Evolutionary conservation across 345 rosid species (phyloP).

Genomic region (Citrus unshiu): DNA sequence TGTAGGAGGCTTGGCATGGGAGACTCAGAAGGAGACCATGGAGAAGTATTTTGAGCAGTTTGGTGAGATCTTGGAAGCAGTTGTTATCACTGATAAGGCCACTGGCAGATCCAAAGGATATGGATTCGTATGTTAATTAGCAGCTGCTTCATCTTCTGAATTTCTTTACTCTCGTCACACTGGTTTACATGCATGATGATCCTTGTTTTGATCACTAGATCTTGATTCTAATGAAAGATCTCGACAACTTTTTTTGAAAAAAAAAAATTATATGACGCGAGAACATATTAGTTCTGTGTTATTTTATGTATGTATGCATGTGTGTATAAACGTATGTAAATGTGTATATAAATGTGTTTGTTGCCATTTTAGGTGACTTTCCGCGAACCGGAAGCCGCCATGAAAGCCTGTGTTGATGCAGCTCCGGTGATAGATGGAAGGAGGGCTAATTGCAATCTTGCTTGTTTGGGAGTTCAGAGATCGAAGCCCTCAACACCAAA

Average conservation of each 20-base stretch:
- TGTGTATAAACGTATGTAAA: background rate
- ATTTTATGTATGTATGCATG: background rate
- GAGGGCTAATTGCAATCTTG: slow-evolving; percentile 96
- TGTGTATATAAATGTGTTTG: background rate
- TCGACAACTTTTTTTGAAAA: background rate
- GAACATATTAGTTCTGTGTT: background rate
- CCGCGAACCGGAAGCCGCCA: slow-evolving; percentile 90
- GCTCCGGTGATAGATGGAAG: slow-evolving; percentile 97
- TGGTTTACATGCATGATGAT: background rate
- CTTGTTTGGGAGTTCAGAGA: slow-evolving; percentile 92
- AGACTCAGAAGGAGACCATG: slow-evolving; percentile 90
- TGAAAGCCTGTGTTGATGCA: slow-evolving; percentile 89
- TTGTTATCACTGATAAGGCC: slow-evolving; percentile 93
- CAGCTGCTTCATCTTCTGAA: background rate
- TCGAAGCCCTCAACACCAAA: slow-evolving; percentile 94
- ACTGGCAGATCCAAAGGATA: slow-evolving; percentile 99
- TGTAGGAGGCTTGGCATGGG: slow-evolving; percentile 99
- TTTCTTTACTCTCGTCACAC: background rate
- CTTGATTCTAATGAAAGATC: slow-evolving; percentile 20
- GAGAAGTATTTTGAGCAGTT: slow-evolving; percentile 94
- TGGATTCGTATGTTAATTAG: slow-evolving; percentile 67
- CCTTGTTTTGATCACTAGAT: background rate
- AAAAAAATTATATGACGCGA: too few species aligned
- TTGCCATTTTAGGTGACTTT: slow-evolving; percentile 70
- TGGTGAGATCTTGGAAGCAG: slow-evolving; percentile 98